Conservation (phyloP, 352 stramenopile species). For the Blastocystis sp. region DNA sequence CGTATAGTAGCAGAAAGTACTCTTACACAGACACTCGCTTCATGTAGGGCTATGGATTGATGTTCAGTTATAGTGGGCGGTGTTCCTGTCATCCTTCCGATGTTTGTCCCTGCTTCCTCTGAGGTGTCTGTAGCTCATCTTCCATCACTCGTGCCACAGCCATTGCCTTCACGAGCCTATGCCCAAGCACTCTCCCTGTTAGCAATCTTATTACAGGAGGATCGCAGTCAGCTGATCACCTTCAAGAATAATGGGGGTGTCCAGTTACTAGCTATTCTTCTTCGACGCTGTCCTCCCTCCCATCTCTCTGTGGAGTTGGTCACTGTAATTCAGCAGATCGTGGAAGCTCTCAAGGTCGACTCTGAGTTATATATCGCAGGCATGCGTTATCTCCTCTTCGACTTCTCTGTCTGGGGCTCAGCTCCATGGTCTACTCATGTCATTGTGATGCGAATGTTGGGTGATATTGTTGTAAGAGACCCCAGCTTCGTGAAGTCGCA, state of each 20-base stretch:
- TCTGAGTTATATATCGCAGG: conserved; percentile 48
- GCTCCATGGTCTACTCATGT: conserved; percentile 55
- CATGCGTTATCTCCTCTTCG: conserved; percentile 62
- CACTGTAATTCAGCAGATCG: conserved; percentile 65
- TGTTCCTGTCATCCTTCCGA: conserved; percentile 50
- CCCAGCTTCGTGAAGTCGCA: conserved; percentile 40
- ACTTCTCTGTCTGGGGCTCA: conserved; percentile 64
- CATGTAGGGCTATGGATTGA: neutral
- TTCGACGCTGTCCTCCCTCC: conserved; percentile 48
- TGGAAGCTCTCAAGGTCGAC: conserved; percentile 62
- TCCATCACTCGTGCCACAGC: conserved; percentile 37
- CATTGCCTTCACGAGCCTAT: conserved; percentile 47
- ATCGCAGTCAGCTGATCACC: conserved; percentile 44
- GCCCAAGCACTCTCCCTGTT: conserved; percentile 58
- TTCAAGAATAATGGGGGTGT: conserved; percentile 67
- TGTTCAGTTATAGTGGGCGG: conserved; percentile 24
- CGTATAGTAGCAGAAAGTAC: conserved; percentile 49
- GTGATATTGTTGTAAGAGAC: neutral
- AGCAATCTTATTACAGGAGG: conserved; percentile 59
- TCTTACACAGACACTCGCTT: conserved; percentile 51
- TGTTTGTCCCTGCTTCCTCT: conserved; percentile 55
- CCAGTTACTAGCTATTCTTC: conserved; percentile 49
- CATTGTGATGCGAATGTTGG: conserved; percentile 26
- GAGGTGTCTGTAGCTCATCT: conserved; percentile 36
- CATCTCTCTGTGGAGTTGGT: conserved; percentile 62